These are phyloP conservation scores for Meripilus lineatus DNA, from an alignment of 1,284 basidiomycete genomes.

Conservation along the genomic window DNA sequence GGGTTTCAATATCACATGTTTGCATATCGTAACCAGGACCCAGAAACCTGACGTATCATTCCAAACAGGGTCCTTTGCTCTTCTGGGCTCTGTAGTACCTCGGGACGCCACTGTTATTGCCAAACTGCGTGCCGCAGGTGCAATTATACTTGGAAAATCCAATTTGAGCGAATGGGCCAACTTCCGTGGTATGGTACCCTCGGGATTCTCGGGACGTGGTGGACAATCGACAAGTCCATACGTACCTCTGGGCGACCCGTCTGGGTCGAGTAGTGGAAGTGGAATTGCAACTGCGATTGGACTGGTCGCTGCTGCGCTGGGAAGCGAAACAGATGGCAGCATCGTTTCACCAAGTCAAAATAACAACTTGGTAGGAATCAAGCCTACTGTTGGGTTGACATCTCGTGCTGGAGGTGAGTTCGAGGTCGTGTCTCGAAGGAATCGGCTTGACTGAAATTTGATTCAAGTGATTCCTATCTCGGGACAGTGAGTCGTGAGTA, in stretches of 20 bases:
- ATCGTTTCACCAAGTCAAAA: slow-evolving; percentile 43
- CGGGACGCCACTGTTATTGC: slow-evolving; percentile 60
- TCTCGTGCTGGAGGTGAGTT: slow-evolving; percentile 41
- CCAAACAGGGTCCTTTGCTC: slow-evolving; percentile 49
- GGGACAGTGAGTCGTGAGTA: slow-evolving; percentile 30
- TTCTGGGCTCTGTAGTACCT: slow-evolving; percentile 54
- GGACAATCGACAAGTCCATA: slow-evolving; percentile 61
- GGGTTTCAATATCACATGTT: background rate
- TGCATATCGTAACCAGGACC: slow-evolving; percentile 1
- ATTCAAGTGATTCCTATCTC: slow-evolving; percentile 54
- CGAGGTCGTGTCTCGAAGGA: background rate
- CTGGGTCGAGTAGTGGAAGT: slow-evolving; percentile 62
- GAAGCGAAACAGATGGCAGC: slow-evolving; percentile 64
- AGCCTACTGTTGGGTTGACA: slow-evolving; percentile 48
- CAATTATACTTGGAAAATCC: slow-evolving; percentile 67
- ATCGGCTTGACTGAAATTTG: slow-evolving; percentile 7
- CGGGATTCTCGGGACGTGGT: slow-evolving; percentile 64
- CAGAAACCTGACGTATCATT: background rate
- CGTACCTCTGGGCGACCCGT: slow-evolving; percentile 55
- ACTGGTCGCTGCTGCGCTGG: slow-evolving; percentile 53
- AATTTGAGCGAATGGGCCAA: slow-evolving; percentile 61
- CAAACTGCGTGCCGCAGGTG: slow-evolving; percentile 58
- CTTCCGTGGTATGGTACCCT: slow-evolving; percentile 49
- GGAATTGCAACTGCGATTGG: slow-evolving; percentile 61
- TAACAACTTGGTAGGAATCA: slow-evolving; percentile 47